These are phyloP conservation scores for Entomortierella chlamydospora DNA, from an alignment of 192 early-diverging fungal genomes.

Conservation along the genomic window DNA sequence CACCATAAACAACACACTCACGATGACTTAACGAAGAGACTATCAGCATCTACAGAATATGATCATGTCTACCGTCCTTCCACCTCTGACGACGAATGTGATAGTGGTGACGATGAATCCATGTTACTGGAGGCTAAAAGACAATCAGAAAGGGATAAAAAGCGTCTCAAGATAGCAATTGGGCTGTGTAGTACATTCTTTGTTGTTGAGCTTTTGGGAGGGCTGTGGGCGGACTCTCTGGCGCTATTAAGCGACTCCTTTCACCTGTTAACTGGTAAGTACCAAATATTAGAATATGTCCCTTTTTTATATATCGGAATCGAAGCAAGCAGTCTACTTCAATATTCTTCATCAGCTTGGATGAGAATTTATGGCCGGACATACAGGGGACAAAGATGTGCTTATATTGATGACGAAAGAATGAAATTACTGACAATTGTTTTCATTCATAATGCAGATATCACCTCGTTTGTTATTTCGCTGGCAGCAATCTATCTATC, in stretches of 20 bases:
- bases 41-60: not conserved
- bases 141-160: constrained; percentile 43
- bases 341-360: not conserved
- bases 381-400: not conserved
- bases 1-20: not conserved
- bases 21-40: not conserved
- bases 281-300: not conserved
- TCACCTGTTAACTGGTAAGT: constrained; percentile 74
- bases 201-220: constrained; percentile 71
- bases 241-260: constrained; percentile 84
- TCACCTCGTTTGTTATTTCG: constrained; percentile 50
- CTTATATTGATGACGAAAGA: not conserved
- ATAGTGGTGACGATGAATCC: constrained; percentile 28
- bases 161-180: constrained; percentile 67
- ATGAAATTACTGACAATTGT: not conserved
- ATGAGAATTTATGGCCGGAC: not conserved
- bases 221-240: constrained; percentile 70
- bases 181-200: constrained; percentile 72
- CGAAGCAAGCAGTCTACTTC: too few species aligned
- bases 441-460: constrained; percentile 23
- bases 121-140: constrained; percentile 18
- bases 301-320: not conserved
- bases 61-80: not conserved
- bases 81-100: not conserved
- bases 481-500: constrained; percentile 53